Conservation (phyloP, 2,329 filamentous ascomycete species). For the Rasamsonia emersonii region DNA sequence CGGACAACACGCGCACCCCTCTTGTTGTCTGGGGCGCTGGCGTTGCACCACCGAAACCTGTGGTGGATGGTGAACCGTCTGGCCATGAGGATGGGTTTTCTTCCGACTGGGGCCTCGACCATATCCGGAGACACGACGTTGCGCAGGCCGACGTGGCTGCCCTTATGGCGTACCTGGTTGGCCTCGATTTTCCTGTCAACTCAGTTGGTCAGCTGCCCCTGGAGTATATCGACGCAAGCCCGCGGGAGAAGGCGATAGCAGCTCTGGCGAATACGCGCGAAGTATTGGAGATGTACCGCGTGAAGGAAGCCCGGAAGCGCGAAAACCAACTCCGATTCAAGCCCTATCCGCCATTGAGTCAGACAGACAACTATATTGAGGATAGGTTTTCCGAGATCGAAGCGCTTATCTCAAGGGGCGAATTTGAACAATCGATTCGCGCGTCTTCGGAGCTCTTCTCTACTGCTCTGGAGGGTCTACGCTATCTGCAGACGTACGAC, state of each 20-base stretch:
- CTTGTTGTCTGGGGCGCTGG: conserved; percentile 91
- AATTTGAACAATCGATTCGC: conserved; percentile 68
- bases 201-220: conserved; percentile 90
- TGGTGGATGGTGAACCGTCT: conserved; percentile 49
- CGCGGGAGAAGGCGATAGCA: conserved; percentile 72
- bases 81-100: conserved; percentile 87
- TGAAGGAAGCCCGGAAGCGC: conserved; percentile 83
- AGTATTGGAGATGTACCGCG: conserved; percentile 90
- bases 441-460: conserved; percentile 70
- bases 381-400: conserved; percentile 61
- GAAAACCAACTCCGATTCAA: conserved; percentile 66
- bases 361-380: conserved; percentile 51
- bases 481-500: conserved; percentile 96
- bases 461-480: conserved; percentile 68
- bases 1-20: conserved; percentile 91
- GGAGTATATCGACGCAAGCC: conserved; percentile 64
- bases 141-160: conserved; percentile 89
- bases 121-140: conserved; percentile 80
- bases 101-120: conserved; percentile 74
- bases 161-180: conserved; percentile 87
- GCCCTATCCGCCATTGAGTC: conserved; percentile 63
- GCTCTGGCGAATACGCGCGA: conserved; percentile 74
- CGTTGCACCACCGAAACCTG: conserved; percentile 62
- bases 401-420: conserved; percentile 55
- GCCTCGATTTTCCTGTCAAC: conserved; percentile 86